These are phyloP conservation scores for Puccinia sorghi DNA, from an alignment of 1,284 basidiomycete genomes.

Conservation along the genomic window DNA sequence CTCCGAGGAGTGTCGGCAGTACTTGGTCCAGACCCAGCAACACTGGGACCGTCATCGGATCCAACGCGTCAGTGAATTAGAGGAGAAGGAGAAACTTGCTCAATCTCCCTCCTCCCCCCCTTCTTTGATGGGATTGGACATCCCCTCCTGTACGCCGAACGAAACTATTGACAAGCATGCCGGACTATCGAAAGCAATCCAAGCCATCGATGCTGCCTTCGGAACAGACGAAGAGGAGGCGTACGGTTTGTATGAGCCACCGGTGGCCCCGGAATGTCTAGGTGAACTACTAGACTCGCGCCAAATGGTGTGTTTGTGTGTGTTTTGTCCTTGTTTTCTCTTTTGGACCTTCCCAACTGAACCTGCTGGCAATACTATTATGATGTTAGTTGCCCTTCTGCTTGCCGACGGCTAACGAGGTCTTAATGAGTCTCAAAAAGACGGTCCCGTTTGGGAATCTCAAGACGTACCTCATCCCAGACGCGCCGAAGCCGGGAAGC, in stretches of 20 bases:
- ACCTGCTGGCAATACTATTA: not conserved
- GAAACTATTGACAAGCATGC: slow-evolving; percentile 57
- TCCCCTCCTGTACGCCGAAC: not conserved
- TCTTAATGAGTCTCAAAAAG: slow-evolving; percentile 11
- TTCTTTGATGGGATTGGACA: not conserved
- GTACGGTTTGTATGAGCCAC: slow-evolving; percentile 72
- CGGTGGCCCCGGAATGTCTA: slow-evolving; percentile 72
- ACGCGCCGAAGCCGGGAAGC: slow-evolving; percentile 11
- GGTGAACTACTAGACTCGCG: slow-evolving; percentile 86
- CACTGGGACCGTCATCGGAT: slow-evolving; percentile 91
- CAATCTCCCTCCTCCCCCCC: slow-evolving; percentile 1
- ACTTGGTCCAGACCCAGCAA: slow-evolving; percentile 86
- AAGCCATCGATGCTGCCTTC: slow-evolving; percentile 65
- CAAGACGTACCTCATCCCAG: slow-evolving; percentile 18
- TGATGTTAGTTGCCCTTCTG: slow-evolving; percentile 38
- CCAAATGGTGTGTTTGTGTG: slow-evolving; percentile 68
- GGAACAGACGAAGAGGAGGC: slow-evolving; percentile 72
- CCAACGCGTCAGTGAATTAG: slow-evolving; percentile 76
- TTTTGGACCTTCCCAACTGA: not conserved
- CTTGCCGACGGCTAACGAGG: slow-evolving; percentile 22
- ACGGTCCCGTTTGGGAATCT: slow-evolving; percentile 29
- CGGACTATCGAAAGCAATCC: slow-evolving; percentile 60
- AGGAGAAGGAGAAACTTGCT: slow-evolving; percentile 62
- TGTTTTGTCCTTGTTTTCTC: not conserved
- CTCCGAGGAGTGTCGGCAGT: slow-evolving; percentile 91